Percentiles rank a stretch among this genome's conserved stretches.
These are phyloP conservation scores for Lolium perenne DNA, from an alignment of 176 grass and related monocot species.

Conservation along the genomic window DNA sequence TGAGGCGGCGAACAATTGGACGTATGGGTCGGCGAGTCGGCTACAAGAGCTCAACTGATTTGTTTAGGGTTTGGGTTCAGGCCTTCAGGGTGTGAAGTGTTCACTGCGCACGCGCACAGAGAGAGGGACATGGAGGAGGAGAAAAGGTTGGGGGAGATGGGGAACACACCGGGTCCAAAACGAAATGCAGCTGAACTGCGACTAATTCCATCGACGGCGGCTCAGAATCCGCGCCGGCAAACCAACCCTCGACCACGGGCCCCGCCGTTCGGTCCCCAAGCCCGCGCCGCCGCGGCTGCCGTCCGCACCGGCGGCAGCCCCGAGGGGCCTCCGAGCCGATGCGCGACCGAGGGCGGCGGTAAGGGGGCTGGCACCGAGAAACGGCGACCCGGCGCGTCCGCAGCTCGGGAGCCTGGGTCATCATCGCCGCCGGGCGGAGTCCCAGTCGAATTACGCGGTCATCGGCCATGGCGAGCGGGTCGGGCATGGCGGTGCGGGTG, in stretches of 20 bases:
- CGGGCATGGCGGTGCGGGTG: not conserved
- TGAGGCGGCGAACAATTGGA: not conserved
- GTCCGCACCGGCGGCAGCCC: not conserved
- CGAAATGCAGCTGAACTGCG: not conserved
- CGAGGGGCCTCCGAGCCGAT: conserved; percentile 24
- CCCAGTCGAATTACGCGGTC: not conserved
- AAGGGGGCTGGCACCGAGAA: conserved; percentile 20
- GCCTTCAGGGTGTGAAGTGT: no score
- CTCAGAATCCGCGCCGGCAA: conserved; percentile 28
- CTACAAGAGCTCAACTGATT: not conserved
- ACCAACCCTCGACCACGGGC: not conserved
- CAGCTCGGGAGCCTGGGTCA: not conserved
- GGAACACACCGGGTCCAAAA: not conserved
- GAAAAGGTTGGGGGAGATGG: not conserved
- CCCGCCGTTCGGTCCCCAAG: conserved; percentile 27
- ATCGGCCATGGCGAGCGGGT: conserved; percentile 22
- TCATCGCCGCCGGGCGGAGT: conserved; percentile 27
- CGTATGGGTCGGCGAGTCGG: not conserved
- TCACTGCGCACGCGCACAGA: not conserved
- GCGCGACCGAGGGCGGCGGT: not conserved
- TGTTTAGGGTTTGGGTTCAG: not conserved
- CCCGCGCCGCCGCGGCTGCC: not conserved
- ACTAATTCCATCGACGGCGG: conserved; percentile 28
- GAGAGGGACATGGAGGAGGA: not conserved
- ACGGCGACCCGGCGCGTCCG: conserved; percentile 3